Evolutionary conservation across 2,329 filamentous ascomycete species (phyloP).

Genomic region (Nemania abortiva): DNA sequence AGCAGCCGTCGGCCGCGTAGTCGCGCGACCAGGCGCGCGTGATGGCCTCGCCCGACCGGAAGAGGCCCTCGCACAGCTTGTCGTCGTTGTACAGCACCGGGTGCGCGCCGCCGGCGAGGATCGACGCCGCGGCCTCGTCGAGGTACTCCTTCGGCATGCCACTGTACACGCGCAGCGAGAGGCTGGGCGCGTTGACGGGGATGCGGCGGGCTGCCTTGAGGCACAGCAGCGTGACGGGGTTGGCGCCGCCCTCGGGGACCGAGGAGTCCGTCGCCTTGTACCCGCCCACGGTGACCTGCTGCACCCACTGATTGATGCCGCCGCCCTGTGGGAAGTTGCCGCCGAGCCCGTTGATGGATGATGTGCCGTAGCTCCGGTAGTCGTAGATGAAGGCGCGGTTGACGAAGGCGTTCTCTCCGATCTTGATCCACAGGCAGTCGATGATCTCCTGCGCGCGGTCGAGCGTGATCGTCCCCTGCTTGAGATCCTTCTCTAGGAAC

Average conservation of each 20-base stretch:
- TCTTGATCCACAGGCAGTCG: conserved; percentile 38
- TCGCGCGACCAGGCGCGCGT: conserved; percentile 33
- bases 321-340: conserved; percentile 37
- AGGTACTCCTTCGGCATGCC: conserved; percentile 27
- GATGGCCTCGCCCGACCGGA: conserved; percentile 18
- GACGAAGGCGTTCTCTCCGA: conserved; percentile 37
- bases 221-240: conserved; percentile 33
- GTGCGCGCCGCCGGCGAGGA: conserved; percentile 34
- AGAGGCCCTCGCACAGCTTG: conserved; percentile 35
- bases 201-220: conserved; percentile 34
- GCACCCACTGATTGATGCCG: conserved; percentile 39
- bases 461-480: conserved; percentile 2
- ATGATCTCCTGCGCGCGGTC: conserved; percentile 33
- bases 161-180: conserved; percentile 33
- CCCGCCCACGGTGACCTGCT: conserved; percentile 35
- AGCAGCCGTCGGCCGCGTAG: conserved; percentile 36
- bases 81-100: conserved; percentile 35
- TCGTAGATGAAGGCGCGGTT: conserved; percentile 38
- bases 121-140: conserved; percentile 30
- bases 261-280: conserved; percentile 32
- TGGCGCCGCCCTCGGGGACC: conserved; percentile 27
- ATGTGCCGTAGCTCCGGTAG: conserved; percentile 35
- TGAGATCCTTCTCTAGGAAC: conserved; percentile 30
- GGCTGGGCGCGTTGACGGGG: conserved; percentile 34
- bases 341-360: conserved; percentile 29